Evolutionary conservation across 2,329 filamentous ascomycete genomes (phyloP), one percentile per base, ranked within the genome.

Genomic region (Cordyceps pruinosa): DNA sequence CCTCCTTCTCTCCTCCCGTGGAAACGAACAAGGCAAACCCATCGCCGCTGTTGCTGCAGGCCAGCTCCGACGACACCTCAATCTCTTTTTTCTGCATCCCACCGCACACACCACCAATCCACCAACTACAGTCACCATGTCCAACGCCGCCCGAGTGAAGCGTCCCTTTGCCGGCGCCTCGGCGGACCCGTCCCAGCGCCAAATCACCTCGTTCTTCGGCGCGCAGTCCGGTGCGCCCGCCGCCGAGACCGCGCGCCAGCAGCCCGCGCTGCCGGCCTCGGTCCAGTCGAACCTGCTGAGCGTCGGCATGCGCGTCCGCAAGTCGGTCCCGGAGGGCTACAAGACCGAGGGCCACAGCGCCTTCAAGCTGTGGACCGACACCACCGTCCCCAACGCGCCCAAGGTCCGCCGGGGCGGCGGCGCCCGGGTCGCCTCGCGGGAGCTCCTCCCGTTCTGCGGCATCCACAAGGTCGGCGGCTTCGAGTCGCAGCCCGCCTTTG

Each of bases 301-400:
- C 65, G 93, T 97, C 62, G 93, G 93, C 66, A 97, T 97, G 91
- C 87, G 93, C 25, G 82, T 97, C 51, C 88, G 93, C 68, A 97
- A 97, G 75, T 89, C 89, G 12, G 88, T 97, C 8, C 88, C 90
- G 1, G 92, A 97, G 69, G 93, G 93, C 59, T 97, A 97, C 80
- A 95, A 96, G 76, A 96, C 89, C 2, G 70, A 69, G 61, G 65
- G 68, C 53, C 74, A 77, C 60, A 75, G 73, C 62, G 70, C 67
- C 49, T 84, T 83, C 66, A 73, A 77, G 47, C 72, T 84, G 23
- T 84, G 80, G 72, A 73, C 71, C 15, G 72, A 74, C 58, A 67
- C 64, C 58, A 64, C 67, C 19, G 37, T 63, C 17, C 56, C 60
- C 25, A 30, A 60, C 9, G 58, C 63, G 2, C 23, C 52, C 15